phyloP scores from a whole-genome alignment of 495 filamentous ascomycete genomes.

The Viridothelium virens region DNA sequence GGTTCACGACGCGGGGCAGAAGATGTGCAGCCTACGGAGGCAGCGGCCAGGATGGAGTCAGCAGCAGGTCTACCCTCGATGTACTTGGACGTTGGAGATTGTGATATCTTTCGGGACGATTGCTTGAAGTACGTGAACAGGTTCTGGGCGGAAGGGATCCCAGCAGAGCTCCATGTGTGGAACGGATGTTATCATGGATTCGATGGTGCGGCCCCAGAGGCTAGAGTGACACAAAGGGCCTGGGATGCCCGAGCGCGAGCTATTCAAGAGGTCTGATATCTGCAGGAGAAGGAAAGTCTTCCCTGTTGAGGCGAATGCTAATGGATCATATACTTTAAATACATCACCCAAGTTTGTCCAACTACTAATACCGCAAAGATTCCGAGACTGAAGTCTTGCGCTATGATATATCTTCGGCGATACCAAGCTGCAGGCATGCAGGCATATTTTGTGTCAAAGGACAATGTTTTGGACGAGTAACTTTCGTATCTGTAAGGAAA shows the following conservation, averaged over 20 bases:
- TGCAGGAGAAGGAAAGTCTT: background rate
- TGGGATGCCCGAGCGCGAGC: background rate
- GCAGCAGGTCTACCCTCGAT: slow-evolving; percentile 16
- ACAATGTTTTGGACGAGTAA: no score
- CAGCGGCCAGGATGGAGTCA: slow-evolving; percentile 16
- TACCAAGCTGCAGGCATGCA: no score
- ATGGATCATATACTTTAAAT: no score
- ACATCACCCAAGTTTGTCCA: no score
- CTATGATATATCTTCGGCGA: no score
- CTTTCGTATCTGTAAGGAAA: no score
- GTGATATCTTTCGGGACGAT: slow-evolving; percentile 23
- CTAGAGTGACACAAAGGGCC: slow-evolving; percentile 1
- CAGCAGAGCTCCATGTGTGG: slow-evolving; percentile 20
- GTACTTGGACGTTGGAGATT: slow-evolving; percentile 23
- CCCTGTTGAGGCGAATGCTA: no score
- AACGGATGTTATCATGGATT: slow-evolving; percentile 18
- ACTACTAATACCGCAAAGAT: no score
- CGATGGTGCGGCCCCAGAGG: slow-evolving; percentile 16
- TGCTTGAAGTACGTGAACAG: slow-evolving; percentile 20
- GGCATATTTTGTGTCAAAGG: no score
- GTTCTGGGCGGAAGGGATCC: slow-evolving; percentile 19
- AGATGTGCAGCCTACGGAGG: slow-evolving; percentile 12
- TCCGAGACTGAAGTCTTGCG: no score
- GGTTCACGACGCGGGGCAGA: slow-evolving; percentile 12
- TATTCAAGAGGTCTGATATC: background rate